Evolutionary conservation across 768 basidiomycete species (phyloP).

Genomic region (Exsudoporus frostii): DNA sequence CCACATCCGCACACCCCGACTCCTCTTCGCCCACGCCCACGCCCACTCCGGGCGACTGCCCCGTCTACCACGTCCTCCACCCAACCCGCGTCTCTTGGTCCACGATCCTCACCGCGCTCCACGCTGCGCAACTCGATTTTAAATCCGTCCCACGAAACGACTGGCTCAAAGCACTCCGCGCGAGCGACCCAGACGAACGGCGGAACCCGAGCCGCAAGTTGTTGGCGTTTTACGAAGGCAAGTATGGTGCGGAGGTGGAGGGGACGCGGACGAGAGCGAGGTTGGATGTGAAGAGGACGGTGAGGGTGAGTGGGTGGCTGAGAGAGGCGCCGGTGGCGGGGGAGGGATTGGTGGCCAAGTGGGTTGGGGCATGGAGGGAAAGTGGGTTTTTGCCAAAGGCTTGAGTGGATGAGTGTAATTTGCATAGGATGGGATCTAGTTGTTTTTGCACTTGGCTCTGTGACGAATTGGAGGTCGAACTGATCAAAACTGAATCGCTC

Average conservation of each 20-base stretch:
- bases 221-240: slow-evolving; percentile 24
- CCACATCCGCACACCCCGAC: neutral
- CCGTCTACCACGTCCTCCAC: slow-evolving; percentile 24
- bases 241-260: slow-evolving; percentile 19
- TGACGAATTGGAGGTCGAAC: neutral
- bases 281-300: slow-evolving; percentile 8
- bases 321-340: slow-evolving; percentile 11
- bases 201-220: slow-evolving; percentile 26
- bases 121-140: slow-evolving; percentile 34
- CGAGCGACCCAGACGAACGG: slow-evolving; percentile 20
- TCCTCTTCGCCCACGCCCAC: too few relatives aligned
- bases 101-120: slow-evolving; percentile 39
- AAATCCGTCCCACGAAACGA: slow-evolving; percentile 16
- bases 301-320: slow-evolving; percentile 16
- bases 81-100: slow-evolving; percentile 31
- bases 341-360: slow-evolving; percentile 37
- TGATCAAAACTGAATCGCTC: neutral
- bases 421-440: neutral
- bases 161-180: slow-evolving; percentile 23
- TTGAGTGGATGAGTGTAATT: neutral
- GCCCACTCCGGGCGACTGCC: slow-evolving; percentile 6
- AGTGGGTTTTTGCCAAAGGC: slow-evolving; percentile 33
- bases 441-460: neutral
- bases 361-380: slow-evolving; percentile 41
- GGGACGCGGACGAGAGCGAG: slow-evolving; percentile 1